Base-by-base conservation (phyloP, 345 rosid genomes). In the Cardamine resedifolia region DNA sequence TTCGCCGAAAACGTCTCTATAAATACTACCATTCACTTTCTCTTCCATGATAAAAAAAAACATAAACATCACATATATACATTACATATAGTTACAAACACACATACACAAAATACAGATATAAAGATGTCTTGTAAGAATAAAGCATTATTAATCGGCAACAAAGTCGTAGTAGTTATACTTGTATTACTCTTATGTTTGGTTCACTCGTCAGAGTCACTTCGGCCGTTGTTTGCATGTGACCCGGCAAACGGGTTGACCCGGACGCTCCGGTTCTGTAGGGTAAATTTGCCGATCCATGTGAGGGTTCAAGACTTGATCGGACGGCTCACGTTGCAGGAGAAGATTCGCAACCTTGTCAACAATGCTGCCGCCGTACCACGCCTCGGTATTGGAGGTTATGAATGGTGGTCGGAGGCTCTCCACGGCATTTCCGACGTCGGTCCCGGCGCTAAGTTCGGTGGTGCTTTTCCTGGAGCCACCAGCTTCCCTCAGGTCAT, bases 331-430 rank as follows among this genome's bases (percentile, higher is more conserved):
- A 88, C 99, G 38, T 73, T 91, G 80, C 85, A 78, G 24, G 99
- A 95, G 84, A 95, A 95, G 80, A 79, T 82, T 6, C 79, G 89
- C 64, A 63, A 83, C 66, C 82, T 95, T 2, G 99, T 86, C n/a
- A 90, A 88, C 88, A 86, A 87, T 75, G 99, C 99, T 0, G 80
- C 82, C 0, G 84, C 79, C 0, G 88, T 89, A 72, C 97, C 97
- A 3, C 81, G 99, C 30, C 86, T 95, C 6, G 97, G 96, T 24
- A 83, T 95, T 50, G 90, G 81, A 23, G 89, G 89, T 1, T 95
- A 95, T 64, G 92, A 95, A 85, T 95, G 99, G 99, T 95, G 99
- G 99, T 87, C 96, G 0, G 99, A 91, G 82, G 99, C 99, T 0
- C 91, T 95, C 7, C 99, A 95, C 5, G 99, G 99, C 0, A 87